Evolutionary conservation across 306 rosid species (phyloP), one percentile per base, ranked within the genome.

Genomic region (Nissolia schottii): DNA sequence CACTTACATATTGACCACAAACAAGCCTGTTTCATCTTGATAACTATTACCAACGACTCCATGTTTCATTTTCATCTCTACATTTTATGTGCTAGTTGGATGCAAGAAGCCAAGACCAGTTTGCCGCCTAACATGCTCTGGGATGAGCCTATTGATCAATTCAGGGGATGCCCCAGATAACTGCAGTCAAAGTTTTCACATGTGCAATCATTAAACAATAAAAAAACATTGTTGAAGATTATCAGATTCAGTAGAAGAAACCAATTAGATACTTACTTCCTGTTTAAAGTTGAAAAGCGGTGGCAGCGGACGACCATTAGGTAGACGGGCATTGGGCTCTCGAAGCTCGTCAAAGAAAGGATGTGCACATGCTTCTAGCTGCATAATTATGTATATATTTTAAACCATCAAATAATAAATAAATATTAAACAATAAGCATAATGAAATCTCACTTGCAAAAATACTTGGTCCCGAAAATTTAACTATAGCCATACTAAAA

Each of bases 291-390:
- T 83, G 86, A 93, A 93, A 67, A 93, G 92, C 0, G 87, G 87
- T 1, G 98, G 97, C 85, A 91, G 80, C 1, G 83, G 87, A 67
- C 94, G 96, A 16, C 97, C 96, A 83, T 83, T 91, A 12, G 97
- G 94, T 38, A 93, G 90, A 32, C 94, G 88, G 49, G 90, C 88
- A 67, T 86, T 91, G 49, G 96, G 92, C 27, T 89, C 97, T 34
- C 97, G 96, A 24, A 93, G 97, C 80, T 91, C 98, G 19, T 93
- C 94, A 67, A 93, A 93, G 87, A 93, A 93, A 34, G 97, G 84
- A 76, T 93, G 98, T 1, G 92, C 78, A 79, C 97, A 87, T 62
- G 97, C 98, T 85, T 93, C 97, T 73, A 93, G 87, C 98, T 93
- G 92, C 71, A 70, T 55, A 55, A 56, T 22, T 56, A 41, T 56